Base-by-base conservation (phyloP, 257 asterid genomes). In the Coffea eugenioides region DNA sequence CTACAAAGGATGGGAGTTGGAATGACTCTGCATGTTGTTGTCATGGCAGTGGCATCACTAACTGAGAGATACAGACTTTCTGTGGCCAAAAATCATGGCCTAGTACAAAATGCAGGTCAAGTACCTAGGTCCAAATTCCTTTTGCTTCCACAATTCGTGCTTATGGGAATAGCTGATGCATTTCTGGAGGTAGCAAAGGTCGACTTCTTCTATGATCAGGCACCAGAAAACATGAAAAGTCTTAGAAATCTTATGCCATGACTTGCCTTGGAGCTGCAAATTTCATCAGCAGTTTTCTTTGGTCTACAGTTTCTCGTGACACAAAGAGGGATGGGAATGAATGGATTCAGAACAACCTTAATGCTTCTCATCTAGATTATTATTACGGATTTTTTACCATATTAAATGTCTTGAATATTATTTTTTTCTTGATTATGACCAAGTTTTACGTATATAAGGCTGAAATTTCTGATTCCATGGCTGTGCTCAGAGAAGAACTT, bases 1-100 rank as follows among this genome's bases (percentile, higher is more conserved):
- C 91, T 95, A 8, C 97, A 95, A 31, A 88, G 98, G 45, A 92
- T 95, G 98, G 99, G 97, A 18, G 86, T 90, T 6, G 99, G 99
- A 5, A 87, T 92, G 90, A 57, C 81, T 46, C 69, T 93, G 4
- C 98, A 95, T 86, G 71, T 89, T 70, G 6, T 87, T 11, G 87
- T 95, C 80, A 93, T 93, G 97, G 77, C 76, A 0, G 86, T 95
- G 11, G 97, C 99, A 3, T 86, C 93, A 5, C 31, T 89, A 0
- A 83, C 87, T 1, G 98, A 95, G 71, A 80, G 87, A 73, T 77
- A 88, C 36, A 83, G 98, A 73, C 91, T 90, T 12, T 80, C 80
- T 2, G 95, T 90, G 8, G 97, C 98, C 0, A 85, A 71, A 62
- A 85, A 79, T 0, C 81, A 90, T 68, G 91, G 86, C 65, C 73